phyloP scores from a whole-genome alignment of 257 asterid genomes.

The Catharanthus roseus region DNA sequence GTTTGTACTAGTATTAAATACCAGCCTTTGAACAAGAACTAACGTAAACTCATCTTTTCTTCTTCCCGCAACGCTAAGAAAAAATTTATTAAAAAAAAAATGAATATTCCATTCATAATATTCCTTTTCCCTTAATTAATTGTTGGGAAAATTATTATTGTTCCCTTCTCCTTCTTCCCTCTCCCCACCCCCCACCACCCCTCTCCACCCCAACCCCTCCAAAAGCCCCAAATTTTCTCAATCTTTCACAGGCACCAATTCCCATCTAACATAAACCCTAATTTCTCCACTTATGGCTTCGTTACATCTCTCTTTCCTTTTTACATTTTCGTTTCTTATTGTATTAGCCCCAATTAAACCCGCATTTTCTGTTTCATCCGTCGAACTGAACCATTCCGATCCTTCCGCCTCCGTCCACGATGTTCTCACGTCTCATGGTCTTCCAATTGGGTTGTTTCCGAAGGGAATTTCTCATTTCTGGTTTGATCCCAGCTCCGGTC shows the following conservation, averaged over 20 bases:
- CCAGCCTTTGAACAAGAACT: background rate
- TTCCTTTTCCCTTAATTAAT: background rate
- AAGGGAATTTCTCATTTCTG: conserved; percentile 50
- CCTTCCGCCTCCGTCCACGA: conserved; percentile 40
- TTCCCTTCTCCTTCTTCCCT: background rate
- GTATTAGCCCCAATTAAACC: background rate
- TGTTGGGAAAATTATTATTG: background rate
- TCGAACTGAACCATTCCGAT: background rate
- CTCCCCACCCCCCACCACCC: background rate
- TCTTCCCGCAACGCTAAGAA: too few species aligned
- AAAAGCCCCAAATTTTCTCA: background rate
- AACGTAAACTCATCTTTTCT: background rate
- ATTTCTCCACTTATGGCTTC: background rate
- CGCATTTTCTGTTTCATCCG: background rate
- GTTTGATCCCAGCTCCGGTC: conserved; percentile 46
- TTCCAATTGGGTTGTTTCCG: conserved; percentile 78
- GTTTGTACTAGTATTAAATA: too few species aligned
- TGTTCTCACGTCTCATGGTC: conserved; percentile 47
- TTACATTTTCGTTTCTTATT: background rate
- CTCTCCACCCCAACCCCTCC: background rate
- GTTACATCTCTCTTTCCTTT: background rate
- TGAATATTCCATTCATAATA: too few species aligned
- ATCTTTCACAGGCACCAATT: background rate
- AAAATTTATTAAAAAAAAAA: too few species aligned
- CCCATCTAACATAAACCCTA: conserved; percentile 4